These are phyloP conservation scores for Skeletonema marinoi DNA, from an alignment of 108 stramenopile genomes.

Conservation along the genomic window DNA sequence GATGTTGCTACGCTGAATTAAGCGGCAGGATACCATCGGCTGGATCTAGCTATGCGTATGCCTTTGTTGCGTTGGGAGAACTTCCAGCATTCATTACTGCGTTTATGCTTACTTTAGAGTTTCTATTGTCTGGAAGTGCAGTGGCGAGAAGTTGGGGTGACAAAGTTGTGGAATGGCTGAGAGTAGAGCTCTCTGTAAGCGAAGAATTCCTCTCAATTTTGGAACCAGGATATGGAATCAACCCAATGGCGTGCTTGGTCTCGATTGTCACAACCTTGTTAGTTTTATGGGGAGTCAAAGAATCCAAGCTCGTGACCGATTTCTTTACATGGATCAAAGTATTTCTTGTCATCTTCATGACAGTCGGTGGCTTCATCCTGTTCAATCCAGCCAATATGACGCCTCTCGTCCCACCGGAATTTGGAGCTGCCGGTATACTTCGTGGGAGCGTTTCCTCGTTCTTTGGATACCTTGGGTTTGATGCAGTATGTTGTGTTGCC, in stretches of 20 bases:
- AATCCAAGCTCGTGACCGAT: constrained; percentile 77
- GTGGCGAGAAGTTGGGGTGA: constrained; percentile 92
- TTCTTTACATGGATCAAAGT: constrained; percentile 85
- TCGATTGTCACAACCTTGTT: constrained; percentile 35
- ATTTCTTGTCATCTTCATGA: constrained; percentile 81
- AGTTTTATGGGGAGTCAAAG: constrained; percentile 54
- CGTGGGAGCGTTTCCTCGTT: constrained; percentile 81
- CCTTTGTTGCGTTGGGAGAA: constrained; percentile 85
- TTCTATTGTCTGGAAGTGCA: constrained; percentile 78
- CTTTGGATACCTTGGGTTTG: constrained; percentile 94
- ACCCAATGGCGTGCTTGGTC: constrained; percentile 51
- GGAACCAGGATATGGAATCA: constrained; percentile 55
- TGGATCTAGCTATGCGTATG: constrained; percentile 88
- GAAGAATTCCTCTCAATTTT: constrained; percentile 26
- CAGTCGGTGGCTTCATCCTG: constrained; percentile 72
- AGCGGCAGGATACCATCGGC: constrained; percentile 61
- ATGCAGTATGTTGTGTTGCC: constrained; percentile 87
- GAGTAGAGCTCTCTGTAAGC: constrained; percentile 29
- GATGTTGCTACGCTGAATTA: constrained; percentile 89
- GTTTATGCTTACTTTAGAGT: constrained; percentile 86
- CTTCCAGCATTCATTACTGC: constrained; percentile 82
- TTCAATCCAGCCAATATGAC: constrained; percentile 63
- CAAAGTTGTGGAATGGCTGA: constrained; percentile 79
- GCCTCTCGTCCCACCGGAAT: constrained; percentile 62
- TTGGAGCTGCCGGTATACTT: constrained; percentile 63